Conservation (phyloP, 1,284 basidiomycete species). For the Fomitiporia mediterranea region DNA sequence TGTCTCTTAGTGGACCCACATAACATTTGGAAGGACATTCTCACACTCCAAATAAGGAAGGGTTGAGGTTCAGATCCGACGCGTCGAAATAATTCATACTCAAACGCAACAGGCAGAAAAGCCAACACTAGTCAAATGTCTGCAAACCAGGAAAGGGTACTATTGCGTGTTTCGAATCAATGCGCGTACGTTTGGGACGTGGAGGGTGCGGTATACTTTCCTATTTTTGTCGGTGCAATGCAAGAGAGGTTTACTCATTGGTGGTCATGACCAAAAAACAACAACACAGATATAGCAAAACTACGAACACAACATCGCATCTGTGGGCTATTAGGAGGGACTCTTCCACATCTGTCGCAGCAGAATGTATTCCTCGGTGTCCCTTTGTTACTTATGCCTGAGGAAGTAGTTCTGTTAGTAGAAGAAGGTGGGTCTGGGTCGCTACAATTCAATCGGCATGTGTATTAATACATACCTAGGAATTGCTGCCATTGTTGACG, state of each 20-base stretch:
- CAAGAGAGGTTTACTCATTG: conserved; percentile 16
- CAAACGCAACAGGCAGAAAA: no score
- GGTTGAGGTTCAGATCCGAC: no score
- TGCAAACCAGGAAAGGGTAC: conserved; percentile 27
- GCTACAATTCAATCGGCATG: neutral
- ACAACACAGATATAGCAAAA: conserved; percentile 63
- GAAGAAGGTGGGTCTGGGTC: conserved; percentile 52
- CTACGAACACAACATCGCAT: conserved; percentile 78
- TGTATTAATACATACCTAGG: conserved; percentile 40
- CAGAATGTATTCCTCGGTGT: conserved; percentile 96
- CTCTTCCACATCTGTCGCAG: conserved; percentile 90
- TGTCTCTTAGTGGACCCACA: neutral
- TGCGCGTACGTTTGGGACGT: conserved; percentile 77
- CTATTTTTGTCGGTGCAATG: conserved; percentile 11
- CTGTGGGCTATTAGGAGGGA: conserved; percentile 84
- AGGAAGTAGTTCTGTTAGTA: conserved; percentile 88
- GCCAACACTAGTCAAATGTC: neutral
- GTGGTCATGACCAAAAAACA: no score
- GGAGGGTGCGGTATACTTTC: conserved; percentile 45
- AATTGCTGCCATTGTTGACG: conserved; percentile 74
- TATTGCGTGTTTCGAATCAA: conserved; percentile 62
- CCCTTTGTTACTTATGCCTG: conserved; percentile 83
- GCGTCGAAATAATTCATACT: no score
- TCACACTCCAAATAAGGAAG: neutral
- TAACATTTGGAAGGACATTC: neutral